Conservation (phyloP, 2,329 filamentous ascomycete species). For the Botryotinia globosa region DNA sequence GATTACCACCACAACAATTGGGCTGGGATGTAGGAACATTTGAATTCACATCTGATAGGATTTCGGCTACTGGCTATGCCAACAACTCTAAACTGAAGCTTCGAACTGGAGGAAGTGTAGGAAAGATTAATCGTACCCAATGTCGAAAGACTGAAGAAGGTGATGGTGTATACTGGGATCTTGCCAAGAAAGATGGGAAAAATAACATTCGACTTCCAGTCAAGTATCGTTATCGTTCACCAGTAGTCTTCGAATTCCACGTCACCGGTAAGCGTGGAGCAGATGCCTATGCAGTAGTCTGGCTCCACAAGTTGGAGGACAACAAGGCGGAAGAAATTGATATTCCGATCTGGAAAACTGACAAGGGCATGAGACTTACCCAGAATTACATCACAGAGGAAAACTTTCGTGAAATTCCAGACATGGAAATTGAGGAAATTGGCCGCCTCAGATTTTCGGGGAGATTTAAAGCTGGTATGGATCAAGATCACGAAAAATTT, state of each 20-base stretch:
- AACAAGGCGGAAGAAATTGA: constrained; percentile 74
- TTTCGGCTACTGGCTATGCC: constrained; percentile 60
- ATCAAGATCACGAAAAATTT: constrained; percentile 79
- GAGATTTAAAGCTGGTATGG: constrained; percentile 85
- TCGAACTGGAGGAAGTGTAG: constrained; percentile 80
- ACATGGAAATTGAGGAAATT: constrained; percentile 73
- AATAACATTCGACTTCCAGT: constrained; percentile 71
- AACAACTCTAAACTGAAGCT: constrained; percentile 70
- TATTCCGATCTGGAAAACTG: constrained; percentile 86
- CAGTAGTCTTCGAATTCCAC: constrained; percentile 85
- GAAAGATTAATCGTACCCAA: constrained; percentile 61
- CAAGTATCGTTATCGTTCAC: constrained; percentile 84
- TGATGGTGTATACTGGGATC: constrained; percentile 59
- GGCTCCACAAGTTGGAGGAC: constrained; percentile 83
- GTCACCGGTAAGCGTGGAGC: constrained; percentile 64
- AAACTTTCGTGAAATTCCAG: constrained; percentile 67
- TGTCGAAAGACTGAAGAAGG: constrained; percentile 60
- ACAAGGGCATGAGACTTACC: constrained; percentile 70
- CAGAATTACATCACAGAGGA: constrained; percentile 90
- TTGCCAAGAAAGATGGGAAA: constrained; percentile 49
- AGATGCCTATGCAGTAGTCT: constrained; percentile 75
- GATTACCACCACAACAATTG: constrained; percentile 77
- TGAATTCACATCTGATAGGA: constrained; percentile 71
- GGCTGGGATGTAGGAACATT: constrained; percentile 97
- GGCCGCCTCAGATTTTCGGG: constrained; percentile 78